Percentiles rank a stretch among this genome's conserved stretches.
These are phyloP conservation scores for Penicillium crystallinum DNA, from an alignment of 495 filamentous ascomycete genomes.

Conservation along the genomic window DNA sequence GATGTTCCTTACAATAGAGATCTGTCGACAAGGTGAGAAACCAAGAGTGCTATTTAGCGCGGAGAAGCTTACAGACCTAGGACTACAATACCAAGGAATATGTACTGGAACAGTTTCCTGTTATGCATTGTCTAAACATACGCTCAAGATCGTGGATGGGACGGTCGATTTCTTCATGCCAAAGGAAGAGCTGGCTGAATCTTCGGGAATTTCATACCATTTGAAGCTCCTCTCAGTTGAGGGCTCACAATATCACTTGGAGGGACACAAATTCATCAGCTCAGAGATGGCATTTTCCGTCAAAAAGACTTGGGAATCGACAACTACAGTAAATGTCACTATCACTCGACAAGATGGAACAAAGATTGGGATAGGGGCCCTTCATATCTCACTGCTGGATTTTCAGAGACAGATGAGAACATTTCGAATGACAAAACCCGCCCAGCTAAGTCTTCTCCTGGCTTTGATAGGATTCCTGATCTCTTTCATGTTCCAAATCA, in stretches of 20 bases:
- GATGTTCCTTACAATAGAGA: neutral
- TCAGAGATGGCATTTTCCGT: conserved; percentile 51
- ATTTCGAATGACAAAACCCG: conserved; percentile 27
- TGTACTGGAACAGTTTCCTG: conserved; percentile 59
- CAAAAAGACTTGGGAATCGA: conserved; percentile 54
- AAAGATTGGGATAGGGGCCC: conserved; percentile 53
- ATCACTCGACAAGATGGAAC: conserved; percentile 34
- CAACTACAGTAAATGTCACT: conserved; percentile 58
- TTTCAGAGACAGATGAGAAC: conserved; percentile 51
- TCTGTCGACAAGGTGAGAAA: neutral
- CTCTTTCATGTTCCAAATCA: conserved; percentile 52
- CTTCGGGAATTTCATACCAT: conserved; percentile 55
- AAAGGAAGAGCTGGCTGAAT: conserved; percentile 51
- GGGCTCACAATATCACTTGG: conserved; percentile 48
- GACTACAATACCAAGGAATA: conserved; percentile 8
- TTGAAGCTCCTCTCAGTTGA: conserved; percentile 53
- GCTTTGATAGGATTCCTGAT: conserved; percentile 9
- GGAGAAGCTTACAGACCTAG: neutral
- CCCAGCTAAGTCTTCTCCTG: neutral
- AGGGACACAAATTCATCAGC: conserved; percentile 60
- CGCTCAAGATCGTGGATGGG: conserved; percentile 34
- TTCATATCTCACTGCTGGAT: conserved; percentile 51
- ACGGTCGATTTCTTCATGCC: conserved; percentile 44
- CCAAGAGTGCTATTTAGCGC: neutral
- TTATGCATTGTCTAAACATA: conserved; percentile 47